A percentile compares a stretch with the other conserved stretches of the same genome.
Conservation (phyloP, 139 green algal genomes). For the Marvania coccoides region DNA sequence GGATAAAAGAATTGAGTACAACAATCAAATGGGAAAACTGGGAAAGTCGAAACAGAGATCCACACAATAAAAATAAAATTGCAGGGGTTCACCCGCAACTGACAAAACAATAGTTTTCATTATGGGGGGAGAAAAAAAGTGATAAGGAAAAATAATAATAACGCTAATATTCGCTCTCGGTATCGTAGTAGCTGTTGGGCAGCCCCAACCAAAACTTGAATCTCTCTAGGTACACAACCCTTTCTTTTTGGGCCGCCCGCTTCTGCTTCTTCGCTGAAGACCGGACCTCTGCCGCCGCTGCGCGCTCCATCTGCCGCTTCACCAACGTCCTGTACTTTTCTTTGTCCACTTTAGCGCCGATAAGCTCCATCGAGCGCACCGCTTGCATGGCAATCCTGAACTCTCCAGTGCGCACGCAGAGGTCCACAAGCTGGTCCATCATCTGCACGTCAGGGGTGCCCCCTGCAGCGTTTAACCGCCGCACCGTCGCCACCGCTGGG, state of each 20-base stretch:
- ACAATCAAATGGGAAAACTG: not conserved
- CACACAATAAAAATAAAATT: slow-evolving; percentile 1
- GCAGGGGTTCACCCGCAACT: not conserved
- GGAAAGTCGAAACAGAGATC: not conserved
- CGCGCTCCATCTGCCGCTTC: not conserved
- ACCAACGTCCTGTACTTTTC: slow-evolving; percentile 30
- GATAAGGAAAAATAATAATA: not conserved
- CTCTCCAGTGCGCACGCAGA: slow-evolving; percentile 26
- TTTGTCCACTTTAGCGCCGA: slow-evolving; percentile 33
- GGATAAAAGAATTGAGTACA: not conserved
- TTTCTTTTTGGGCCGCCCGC: slow-evolving; percentile 1
- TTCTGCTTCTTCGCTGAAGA: not conserved
- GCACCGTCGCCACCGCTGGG: slow-evolving; percentile 26
- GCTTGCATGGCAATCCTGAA: slow-evolving; percentile 49
- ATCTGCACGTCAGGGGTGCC: slow-evolving; percentile 44
- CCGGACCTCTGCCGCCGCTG: not conserved
- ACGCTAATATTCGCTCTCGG: not conserved
- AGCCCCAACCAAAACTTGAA: slow-evolving; percentile 70
- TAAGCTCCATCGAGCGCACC: slow-evolving; percentile 51
- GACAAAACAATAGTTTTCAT: not conserved
- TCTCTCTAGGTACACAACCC: slow-evolving; percentile 36
- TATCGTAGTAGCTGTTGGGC: slow-evolving; percentile 56
- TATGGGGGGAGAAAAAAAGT: not conserved
- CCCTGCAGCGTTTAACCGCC: slow-evolving; percentile 41
- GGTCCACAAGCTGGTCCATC: slow-evolving; percentile 45